These are phyloP conservation scores for Phytopythium cucurbitacearum DNA, from an alignment of 352 stramenopile genomes.

Conservation along the genomic window DNA sequence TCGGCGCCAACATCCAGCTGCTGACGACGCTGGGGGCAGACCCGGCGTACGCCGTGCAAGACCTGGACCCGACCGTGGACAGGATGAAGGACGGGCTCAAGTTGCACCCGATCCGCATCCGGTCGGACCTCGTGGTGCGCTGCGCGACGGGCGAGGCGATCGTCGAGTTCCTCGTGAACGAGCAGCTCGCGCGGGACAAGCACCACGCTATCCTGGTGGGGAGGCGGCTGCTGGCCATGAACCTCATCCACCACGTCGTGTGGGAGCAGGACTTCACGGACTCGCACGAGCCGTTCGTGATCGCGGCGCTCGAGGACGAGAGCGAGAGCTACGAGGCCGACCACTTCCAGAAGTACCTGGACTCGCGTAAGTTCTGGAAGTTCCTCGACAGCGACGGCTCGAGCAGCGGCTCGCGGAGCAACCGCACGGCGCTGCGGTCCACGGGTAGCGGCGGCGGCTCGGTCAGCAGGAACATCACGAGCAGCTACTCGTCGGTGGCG, in stretches of 20 bases:
- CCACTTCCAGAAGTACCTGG: conserved; percentile 80
- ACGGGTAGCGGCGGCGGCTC: conserved; percentile 6
- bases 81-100: conserved; percentile 52
- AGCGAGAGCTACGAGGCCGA: conserved; percentile 49
- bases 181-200: conserved; percentile 48
- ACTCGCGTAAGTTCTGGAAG: conserved; percentile 80
- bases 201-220: conserved; percentile 50
- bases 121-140: conserved; percentile 50
- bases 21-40: conserved; percentile 44
- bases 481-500: conserved; percentile 17
- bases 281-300: conserved; percentile 66
- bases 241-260: conserved; percentile 79
- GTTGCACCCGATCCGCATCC: conserved; percentile 64
- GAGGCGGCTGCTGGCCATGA: conserved; percentile 71
- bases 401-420: conserved; percentile 11
- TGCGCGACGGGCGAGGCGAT: conserved; percentile 68
- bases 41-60: conserved; percentile 38
- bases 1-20: conserved; percentile 59
- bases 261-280: conserved; percentile 85
- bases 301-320: conserved; percentile 15
- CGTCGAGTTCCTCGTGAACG: conserved; percentile 55
- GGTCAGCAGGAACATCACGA: conserved; percentile 8
- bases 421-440: neutral
- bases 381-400: conserved; percentile 49
- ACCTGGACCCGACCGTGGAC: conserved; percentile 49